Base-by-base conservation (phyloP, 257 asterid species). In the Anisodus acutangulus region DNA sequence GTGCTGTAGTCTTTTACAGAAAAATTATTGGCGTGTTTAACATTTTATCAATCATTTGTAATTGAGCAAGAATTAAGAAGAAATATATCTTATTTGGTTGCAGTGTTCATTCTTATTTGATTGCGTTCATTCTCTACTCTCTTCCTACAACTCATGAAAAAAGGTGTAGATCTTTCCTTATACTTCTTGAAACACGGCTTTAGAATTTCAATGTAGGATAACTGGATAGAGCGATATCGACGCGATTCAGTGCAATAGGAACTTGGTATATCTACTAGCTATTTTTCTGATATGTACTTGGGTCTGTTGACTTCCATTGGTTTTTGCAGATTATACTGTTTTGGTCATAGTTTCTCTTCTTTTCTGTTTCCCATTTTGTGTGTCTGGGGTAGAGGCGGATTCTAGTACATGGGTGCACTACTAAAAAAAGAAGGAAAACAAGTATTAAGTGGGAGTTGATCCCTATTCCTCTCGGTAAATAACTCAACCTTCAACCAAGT, bases 11-110 rank as follows among this genome's bases (percentile, higher is more conserved):
- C 81, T 51, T 49, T 51, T 51, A 51, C 19, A 11, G 63, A 12
- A 76, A 13, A 51, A 12, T 6, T 76, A 6, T 43, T 71, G 43
- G 57, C 22, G 0, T 76, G 57, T 76, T 53, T 53, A 47, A 26
- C 47, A 51, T 76, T 51, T 51, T 51, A 51, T 51, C 47, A 22
- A 49, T 49, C 81, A 76, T 6, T 53, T 53, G 45, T 76, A 53
- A 31, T 31, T 76, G 64, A 7, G 64, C 81, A 76, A 76, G 64
- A 53, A 54, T 22, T 13, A 76, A 76, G 81, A 53, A 26, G 62
- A 53, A 76, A 76, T 76, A 12, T 51, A 74, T 74, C 45, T 74
- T 22, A 49, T 45, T 45, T n/a, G 80, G 37, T n/a, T 72, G 41
- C 59, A 45, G 59, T 72, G 41, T 72, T 72, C 39, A 72, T 72